Percentiles rank a stretch among this genome's conserved stretches.
These are phyloP conservation scores for Eucalyptus shirleyi DNA, from an alignment of 345 rosid species.

Conservation along the genomic window DNA sequence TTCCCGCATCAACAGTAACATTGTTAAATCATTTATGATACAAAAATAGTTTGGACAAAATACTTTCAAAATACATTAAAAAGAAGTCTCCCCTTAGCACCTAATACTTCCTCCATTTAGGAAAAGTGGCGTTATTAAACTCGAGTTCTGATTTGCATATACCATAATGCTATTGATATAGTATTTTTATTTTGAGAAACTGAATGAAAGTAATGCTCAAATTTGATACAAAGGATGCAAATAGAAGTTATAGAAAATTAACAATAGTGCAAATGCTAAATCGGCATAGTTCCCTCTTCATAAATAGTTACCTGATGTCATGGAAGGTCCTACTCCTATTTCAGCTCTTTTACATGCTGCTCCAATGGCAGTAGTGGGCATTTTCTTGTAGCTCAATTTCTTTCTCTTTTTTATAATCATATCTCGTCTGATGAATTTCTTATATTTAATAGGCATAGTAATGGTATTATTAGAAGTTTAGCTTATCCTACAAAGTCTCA, in stretches of 20 bases:
- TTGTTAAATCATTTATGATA: neutral
- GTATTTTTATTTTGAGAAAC: no score
- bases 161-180: no score
- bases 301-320: no score
- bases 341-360: neutral
- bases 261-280: no score
- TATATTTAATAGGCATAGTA: neutral
- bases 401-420: neutral
- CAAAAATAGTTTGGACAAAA: neutral
- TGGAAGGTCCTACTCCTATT: neutral
- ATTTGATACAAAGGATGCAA: no score
- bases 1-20: neutral
- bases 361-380: rapidly evolving
- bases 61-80: neutral
- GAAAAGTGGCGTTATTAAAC: no score
- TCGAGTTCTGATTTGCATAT: no score
- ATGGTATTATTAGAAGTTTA: neutral
- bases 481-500: neutral
- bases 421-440: neutral
- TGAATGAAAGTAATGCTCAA: no score
- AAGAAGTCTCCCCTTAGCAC: neutral
- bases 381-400: no score
- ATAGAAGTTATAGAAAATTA: no score
- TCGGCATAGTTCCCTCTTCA: no score
- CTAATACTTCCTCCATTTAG: neutral